Evolutionary conservation across 164 flowering plant genomes (phyloP).

Genomic region (Liriodendron chinense): DNA sequence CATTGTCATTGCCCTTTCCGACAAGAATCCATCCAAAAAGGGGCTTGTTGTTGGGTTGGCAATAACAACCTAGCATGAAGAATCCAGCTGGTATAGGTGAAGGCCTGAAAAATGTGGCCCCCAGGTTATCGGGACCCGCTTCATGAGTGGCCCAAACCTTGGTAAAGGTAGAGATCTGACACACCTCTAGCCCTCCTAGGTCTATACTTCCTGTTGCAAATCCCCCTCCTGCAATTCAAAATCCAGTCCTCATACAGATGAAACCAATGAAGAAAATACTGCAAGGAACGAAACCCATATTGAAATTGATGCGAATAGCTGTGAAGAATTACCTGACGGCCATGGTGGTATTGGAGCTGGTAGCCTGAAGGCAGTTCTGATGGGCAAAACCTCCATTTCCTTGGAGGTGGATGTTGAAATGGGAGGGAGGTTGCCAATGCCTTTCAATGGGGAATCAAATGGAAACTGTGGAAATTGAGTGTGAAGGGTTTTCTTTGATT

Average conservation of each 20-base stretch:
- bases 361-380: slow-evolving; percentile 45
- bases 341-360: slow-evolving; percentile 53
- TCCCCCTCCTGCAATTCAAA: slow-evolving; percentile 42
- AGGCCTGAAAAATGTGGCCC: slow-evolving; percentile 72
- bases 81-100: slow-evolving; percentile 53
- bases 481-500: no score
- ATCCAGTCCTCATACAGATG: background rate
- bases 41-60: slow-evolving; percentile 61
- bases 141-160: slow-evolving; percentile 67
- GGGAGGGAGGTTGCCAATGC: background rate
- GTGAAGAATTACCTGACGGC: slow-evolving; percentile 36
- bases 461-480: no score
- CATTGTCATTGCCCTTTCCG: slow-evolving; percentile 26
- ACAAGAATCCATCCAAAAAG: slow-evolving; percentile 67
- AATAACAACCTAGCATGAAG: slow-evolving; percentile 61
- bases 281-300: background rate
- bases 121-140: slow-evolving; percentile 59
- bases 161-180: slow-evolving; percentile 46
- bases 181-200: slow-evolving; percentile 62
- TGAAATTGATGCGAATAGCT: background rate
- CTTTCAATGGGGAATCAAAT: no score
- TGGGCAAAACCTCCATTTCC: slow-evolving; percentile 19
- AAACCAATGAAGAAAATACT: background rate
- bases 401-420: background rate
- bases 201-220: slow-evolving; percentile 68